Evolutionary conservation across 805 yeast species (phyloP).

Genomic region (Suhomyces tanzawaensis): DNA sequence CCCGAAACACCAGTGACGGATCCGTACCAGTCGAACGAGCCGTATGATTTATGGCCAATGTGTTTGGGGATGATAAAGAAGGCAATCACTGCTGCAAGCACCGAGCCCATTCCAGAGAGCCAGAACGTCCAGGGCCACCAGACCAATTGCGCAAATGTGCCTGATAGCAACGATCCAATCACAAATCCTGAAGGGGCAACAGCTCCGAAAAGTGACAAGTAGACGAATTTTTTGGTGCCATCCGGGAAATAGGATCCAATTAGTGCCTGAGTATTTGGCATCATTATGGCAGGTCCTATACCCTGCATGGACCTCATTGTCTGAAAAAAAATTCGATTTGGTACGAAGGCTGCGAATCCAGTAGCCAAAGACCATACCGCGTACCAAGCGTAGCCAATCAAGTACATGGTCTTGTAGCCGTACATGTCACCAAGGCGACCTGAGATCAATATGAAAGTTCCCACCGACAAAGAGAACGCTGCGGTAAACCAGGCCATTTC

Average conservation of each 20-base stretch:
- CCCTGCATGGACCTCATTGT: slow-evolving; percentile 34
- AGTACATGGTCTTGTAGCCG: slow-evolving; percentile 30
- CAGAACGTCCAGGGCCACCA: slow-evolving; percentile 41
- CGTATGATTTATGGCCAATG: slow-evolving; percentile 19
- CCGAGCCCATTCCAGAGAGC: slow-evolving; percentile 23
- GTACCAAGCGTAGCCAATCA: slow-evolving; percentile 24
- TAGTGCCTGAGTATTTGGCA: slow-evolving; percentile 35
- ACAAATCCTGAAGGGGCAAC: slow-evolving; percentile 35
- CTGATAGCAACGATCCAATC: slow-evolving; percentile 27
- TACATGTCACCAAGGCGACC: slow-evolving; percentile 36
- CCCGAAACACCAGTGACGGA: slow-evolving; percentile 15
- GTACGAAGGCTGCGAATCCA: slow-evolving; percentile 28
- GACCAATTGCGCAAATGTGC: slow-evolving; percentile 21
- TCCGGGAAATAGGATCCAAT: slow-evolving; percentile 31
- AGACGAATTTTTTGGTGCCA: slow-evolving; percentile 17
- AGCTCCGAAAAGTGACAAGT: slow-evolving; percentile 32
- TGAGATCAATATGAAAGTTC: slow-evolving; percentile 33
- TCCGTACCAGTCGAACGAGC: slow-evolving; percentile 27
- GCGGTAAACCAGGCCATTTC: slow-evolving; percentile 37
- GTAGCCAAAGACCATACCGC: slow-evolving; percentile 21
- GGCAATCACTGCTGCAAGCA: slow-evolving; percentile 15
- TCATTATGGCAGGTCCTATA: slow-evolving; percentile 32
- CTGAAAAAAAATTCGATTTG: slow-evolving; percentile 24
- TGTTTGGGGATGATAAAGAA: slow-evolving; percentile 27
- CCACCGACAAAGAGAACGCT: slow-evolving; percentile 33